phyloP scores from a whole-genome alignment of 257 asterid genomes.

The Solanum sitiens region DNA sequence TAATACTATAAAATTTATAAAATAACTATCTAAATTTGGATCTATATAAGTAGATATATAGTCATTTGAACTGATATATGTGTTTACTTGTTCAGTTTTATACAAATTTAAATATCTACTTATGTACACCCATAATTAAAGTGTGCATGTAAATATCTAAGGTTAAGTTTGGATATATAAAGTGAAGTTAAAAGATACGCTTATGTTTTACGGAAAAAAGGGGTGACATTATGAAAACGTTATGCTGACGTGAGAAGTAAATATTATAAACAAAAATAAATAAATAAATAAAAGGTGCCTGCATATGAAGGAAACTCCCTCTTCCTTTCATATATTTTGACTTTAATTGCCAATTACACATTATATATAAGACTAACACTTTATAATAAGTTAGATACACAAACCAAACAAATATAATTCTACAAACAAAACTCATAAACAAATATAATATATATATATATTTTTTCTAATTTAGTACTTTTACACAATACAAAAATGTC shows the following conservation, averaged over 20 bases:
- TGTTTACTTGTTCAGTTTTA: neutral
- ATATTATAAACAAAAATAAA: neutral
- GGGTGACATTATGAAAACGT: slow-evolving; percentile 13
- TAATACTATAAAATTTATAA: neutral
- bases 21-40: neutral
- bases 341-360: neutral
- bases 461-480: neutral
- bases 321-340: neutral
- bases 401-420: neutral
- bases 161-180: no score
- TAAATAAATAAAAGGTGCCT: neutral
- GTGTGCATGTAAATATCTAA: neutral
- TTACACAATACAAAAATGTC: neutral
- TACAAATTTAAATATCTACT: no score
- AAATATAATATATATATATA: neutral
- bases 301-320: slow-evolving; percentile 4
- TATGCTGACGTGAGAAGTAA: neutral
- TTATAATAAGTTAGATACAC: neutral
- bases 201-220: no score
- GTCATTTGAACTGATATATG: no score
- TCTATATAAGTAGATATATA: no score
- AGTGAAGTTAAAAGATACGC: no score
- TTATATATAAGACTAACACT: neutral
- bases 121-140: no score
- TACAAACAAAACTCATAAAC: neutral